Conservation (phyloP, 768 basidiomycete genomes). For the Lactarius evosmus region DNA sequence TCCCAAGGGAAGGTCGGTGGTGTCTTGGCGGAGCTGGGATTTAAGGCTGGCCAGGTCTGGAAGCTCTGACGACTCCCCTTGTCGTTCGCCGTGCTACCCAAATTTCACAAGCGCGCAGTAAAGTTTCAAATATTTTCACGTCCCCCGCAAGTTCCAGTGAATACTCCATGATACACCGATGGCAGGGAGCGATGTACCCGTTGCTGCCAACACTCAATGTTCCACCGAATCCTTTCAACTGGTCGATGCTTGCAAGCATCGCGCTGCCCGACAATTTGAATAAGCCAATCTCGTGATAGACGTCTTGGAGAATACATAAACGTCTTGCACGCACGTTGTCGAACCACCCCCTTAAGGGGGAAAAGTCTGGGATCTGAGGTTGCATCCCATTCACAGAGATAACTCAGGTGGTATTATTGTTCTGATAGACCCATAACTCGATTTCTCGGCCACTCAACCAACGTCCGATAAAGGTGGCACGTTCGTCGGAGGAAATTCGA, state of each 20-base stretch:
- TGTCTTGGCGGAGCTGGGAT: constrained; percentile 60
- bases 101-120: background rate
- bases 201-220: background rate
- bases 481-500: too few relatives aligned
- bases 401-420: background rate
- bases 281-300: background rate
- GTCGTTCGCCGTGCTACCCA: background rate
- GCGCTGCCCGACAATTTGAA: background rate
- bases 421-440: background rate
- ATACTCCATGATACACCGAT: background rate
- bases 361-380: background rate
- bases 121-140: background rate
- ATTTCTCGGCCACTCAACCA: too few relatives aligned
- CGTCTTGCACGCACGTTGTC: background rate
- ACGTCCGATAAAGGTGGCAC: too few relatives aligned
- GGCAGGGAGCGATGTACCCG: too few relatives aligned
- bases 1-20: constrained; percentile 74
- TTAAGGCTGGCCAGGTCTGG: constrained; percentile 59
- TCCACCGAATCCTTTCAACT: background rate
- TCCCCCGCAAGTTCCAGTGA: background rate
- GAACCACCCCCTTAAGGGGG: background rate
- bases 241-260: background rate
- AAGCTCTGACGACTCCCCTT: constrained; percentile 47
- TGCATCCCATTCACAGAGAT: background rate
- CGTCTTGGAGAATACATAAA: background rate